A percentile compares a stretch with the other conserved stretches of the same genome.
Evolutionary conservation across 1,284 basidiomycete species (phyloP).

Genomic region (Apiotrichum montevideense): DNA sequence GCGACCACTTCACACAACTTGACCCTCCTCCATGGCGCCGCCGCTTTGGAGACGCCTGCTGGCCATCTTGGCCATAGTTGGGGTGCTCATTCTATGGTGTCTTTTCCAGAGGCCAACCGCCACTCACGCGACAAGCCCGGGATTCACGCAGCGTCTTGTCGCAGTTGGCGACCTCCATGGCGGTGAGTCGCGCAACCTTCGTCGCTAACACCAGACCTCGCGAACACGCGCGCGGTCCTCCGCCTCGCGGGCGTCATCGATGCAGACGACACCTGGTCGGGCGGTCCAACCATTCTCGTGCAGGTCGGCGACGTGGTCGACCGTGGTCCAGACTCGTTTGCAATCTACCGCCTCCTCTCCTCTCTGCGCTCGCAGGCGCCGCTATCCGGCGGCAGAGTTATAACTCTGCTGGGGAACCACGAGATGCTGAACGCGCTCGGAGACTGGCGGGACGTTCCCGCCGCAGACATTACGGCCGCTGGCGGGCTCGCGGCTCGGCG

Average conservation of each 20-base stretch:
- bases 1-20: no score
- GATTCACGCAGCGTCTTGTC: no score
- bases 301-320: constrained; percentile 94
- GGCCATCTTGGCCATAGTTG: no score
- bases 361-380: constrained; percentile 67
- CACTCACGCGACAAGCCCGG: no score
- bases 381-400: constrained; percentile 61
- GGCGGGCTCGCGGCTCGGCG: constrained; percentile 63
- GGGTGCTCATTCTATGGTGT: no score
- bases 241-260: constrained; percentile 65
- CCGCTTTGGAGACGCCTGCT: no score
- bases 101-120: no score
- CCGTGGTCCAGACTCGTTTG: constrained; percentile 78
- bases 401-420: constrained; percentile 67
- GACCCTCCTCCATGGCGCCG: no score
- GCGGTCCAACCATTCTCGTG: constrained; percentile 70
- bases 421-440: constrained; percentile 74
- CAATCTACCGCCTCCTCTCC: constrained; percentile 75
- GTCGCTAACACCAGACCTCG: constrained; percentile 48
- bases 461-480: constrained; percentile 71
- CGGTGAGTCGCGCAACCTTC: neutral
- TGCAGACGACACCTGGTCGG: constrained; percentile 69
- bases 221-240: constrained; percentile 65
- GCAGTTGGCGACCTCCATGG: no score
- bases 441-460: constrained; percentile 84